phyloP scores from a whole-genome alignment of 495 filamentous ascomycete species.

The Talaromyces trachyspermus region DNA sequence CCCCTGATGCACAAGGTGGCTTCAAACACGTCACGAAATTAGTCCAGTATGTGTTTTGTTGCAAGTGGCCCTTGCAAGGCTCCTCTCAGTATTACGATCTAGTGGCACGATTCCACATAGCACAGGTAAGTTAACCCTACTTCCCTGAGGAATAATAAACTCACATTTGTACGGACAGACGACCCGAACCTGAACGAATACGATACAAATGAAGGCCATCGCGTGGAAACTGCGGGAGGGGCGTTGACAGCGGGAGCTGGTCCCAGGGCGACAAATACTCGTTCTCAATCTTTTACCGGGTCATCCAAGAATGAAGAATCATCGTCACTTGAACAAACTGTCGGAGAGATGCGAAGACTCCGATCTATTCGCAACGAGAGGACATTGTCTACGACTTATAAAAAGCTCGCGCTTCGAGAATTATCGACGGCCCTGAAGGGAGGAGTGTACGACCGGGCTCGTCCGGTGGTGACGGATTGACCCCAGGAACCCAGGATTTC shows the following conservation, averaged over 20 bases:
- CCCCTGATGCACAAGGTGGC: constrained; percentile 41
- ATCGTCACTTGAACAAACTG: constrained; percentile 87
- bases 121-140: constrained; percentile 46
- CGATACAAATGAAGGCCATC: constrained; percentile 59
- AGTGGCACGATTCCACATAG: constrained; percentile 72
- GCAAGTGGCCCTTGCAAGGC: constrained; percentile 80
- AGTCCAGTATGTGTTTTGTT: constrained; percentile 92
- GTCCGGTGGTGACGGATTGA: constrained; percentile 58
- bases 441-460: constrained; percentile 70
- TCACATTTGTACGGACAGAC: constrained; percentile 38
- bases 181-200: constrained; percentile 64
- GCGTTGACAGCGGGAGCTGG: constrained; percentile 42
- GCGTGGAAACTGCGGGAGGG: constrained; percentile 31
- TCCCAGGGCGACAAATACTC: constrained; percentile 47
- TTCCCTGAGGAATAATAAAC: background rate
- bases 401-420: constrained; percentile 80
- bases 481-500: constrained; percentile 51
- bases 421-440: constrained; percentile 86
- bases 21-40: constrained; percentile 70
- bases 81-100: constrained; percentile 76
- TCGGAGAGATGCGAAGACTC: constrained; percentile 86
- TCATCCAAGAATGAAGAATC: constrained; percentile 51
- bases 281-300: constrained; percentile 68
- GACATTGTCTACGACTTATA: constrained; percentile 83
- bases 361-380: constrained; percentile 91